phyloP scores from a whole-genome alignment of 2,329 filamentous ascomycete species.

The Epichloe hybrida region DNA sequence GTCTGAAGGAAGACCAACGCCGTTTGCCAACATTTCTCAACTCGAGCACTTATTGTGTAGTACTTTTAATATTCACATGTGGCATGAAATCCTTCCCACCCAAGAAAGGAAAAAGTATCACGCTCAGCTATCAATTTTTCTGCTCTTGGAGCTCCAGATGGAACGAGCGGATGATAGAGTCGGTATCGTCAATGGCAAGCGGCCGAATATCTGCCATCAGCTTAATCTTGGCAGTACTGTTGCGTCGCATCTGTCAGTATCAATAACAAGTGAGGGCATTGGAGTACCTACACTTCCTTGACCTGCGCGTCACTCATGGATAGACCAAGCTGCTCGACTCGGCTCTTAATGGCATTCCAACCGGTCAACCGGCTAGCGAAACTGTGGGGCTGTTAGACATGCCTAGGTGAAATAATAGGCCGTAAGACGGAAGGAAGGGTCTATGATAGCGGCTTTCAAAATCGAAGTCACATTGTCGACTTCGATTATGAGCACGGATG shows the following conservation, averaged over 20 bases:
- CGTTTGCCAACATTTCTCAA: not conserved
- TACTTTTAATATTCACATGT: not conserved
- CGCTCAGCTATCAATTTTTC: not conserved
- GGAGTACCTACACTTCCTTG: conserved; percentile 18
- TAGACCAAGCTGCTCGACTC: conserved; percentile 72
- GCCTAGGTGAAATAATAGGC: too few relatives aligned
- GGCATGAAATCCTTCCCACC: not conserved
- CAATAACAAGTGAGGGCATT: not conserved
- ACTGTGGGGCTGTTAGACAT: not conserved
- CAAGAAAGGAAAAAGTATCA: not conserved
- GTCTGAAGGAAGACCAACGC: not conserved
- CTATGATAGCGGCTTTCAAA: too few relatives aligned
- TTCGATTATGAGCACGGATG: not conserved
- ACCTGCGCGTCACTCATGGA: conserved; percentile 23
- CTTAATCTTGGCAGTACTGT: conserved; percentile 63
- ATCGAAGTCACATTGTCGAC: not conserved
- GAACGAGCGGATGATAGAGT: conserved; percentile 74
- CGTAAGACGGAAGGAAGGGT: too few relatives aligned
- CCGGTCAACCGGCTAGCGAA: conserved; percentile 45
- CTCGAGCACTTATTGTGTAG: not conserved
- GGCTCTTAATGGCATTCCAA: conserved; percentile 91
- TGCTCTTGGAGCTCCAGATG: conserved; percentile 32
- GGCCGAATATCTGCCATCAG: conserved; percentile 71
- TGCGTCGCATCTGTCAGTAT: conserved; percentile 15
- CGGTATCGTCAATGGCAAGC: conserved; percentile 78